These are phyloP conservation scores for Fomitopsis betulina DNA, from an alignment of 1,284 basidiomycete species.

Conservation along the genomic window DNA sequence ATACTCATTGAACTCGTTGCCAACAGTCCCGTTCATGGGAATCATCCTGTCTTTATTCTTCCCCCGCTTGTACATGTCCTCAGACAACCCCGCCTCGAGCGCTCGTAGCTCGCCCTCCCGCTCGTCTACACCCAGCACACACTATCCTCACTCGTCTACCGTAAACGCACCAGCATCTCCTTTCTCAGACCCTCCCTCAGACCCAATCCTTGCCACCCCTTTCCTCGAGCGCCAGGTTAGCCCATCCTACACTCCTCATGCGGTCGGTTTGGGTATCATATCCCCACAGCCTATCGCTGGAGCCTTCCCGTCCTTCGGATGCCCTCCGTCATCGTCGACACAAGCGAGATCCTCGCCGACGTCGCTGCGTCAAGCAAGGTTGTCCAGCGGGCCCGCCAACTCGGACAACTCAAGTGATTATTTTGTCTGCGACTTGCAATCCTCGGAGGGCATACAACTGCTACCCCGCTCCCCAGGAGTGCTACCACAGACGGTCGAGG, in stretches of 20 bases:
- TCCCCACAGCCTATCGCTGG: constrained; percentile 23
- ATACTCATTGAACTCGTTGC: not conserved
- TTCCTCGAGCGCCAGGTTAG: constrained; percentile 19
- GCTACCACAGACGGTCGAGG: not conserved
- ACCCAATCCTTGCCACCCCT: constrained; percentile 11
- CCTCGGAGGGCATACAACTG: constrained; percentile 10
- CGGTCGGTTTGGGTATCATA: constrained; percentile 24
- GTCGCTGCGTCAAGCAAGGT: constrained; percentile 13
- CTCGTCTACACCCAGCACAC: constrained; percentile 18
- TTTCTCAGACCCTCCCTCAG: constrained; percentile 9
- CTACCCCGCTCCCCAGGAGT: constrained; percentile 10
- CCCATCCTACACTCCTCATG: constrained; percentile 21
- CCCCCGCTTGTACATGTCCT: constrained; percentile 27
- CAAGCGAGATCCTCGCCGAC: constrained; percentile 19
- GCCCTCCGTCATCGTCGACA: constrained; percentile 14
- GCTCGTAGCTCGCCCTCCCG: constrained; percentile 21
- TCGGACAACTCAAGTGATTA: constrained; percentile 13
- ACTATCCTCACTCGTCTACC: constrained; percentile 7
- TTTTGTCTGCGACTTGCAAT: constrained; percentile 8
- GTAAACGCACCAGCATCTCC: constrained; percentile 8
- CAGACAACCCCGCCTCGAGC: constrained; percentile 20
- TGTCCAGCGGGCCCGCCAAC: constrained; percentile 13
- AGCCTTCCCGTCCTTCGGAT: constrained; percentile 17
- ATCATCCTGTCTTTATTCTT: constrained; percentile 30
- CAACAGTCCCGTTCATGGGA: constrained; percentile 24